Evolutionary conservation across 495 filamentous ascomycete genomes (phyloP).

Genomic region (Peziza echinospora): DNA sequence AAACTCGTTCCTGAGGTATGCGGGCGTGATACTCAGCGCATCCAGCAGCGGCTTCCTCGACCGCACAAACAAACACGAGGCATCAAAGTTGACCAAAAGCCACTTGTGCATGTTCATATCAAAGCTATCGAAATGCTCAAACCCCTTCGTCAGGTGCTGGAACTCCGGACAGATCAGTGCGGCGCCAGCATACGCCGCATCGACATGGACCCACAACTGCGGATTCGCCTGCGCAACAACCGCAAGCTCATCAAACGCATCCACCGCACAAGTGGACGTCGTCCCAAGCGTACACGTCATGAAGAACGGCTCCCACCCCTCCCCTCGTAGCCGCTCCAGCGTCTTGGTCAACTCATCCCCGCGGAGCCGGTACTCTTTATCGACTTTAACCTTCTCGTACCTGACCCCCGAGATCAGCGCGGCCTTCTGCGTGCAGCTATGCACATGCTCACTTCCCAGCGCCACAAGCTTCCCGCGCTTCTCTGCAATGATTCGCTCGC

Average conservation of each 20-base stretch:
- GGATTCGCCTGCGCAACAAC: constrained; percentile 39
- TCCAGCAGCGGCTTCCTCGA: constrained; percentile 52
- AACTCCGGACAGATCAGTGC: constrained; percentile 64
- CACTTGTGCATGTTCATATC: constrained; percentile 97
- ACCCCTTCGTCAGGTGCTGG: constrained; percentile 40
- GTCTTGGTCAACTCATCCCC: constrained; percentile 40
- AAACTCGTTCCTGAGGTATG: constrained; percentile 62
- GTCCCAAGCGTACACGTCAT: constrained; percentile 71
- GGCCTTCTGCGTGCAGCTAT: constrained; percentile 70
- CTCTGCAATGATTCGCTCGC: constrained; percentile 42
- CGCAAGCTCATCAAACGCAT: constrained; percentile 54
- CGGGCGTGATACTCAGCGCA: constrained; percentile 60
- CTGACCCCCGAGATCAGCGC: constrained; percentile 69
- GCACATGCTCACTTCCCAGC: constrained; percentile 55
- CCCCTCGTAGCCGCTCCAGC: constrained; percentile 36
- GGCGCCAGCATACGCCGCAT: constrained; percentile 83
- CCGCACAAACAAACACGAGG: constrained; percentile 58
- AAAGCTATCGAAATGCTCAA: constrained; percentile 61
- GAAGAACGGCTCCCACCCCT: constrained; percentile 65
- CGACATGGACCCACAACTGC: constrained; percentile 81
- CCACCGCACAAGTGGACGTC: constrained; percentile 69
- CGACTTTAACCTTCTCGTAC: constrained; percentile 35
- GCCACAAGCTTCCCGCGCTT: constrained; percentile 55
- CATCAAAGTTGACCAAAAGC: constrained; percentile 89
- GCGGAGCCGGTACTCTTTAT: constrained; percentile 41